Evolutionary conservation across 2,329 filamentous ascomycete genomes (phyloP).

Genomic region (Cercospora sesami): DNA sequence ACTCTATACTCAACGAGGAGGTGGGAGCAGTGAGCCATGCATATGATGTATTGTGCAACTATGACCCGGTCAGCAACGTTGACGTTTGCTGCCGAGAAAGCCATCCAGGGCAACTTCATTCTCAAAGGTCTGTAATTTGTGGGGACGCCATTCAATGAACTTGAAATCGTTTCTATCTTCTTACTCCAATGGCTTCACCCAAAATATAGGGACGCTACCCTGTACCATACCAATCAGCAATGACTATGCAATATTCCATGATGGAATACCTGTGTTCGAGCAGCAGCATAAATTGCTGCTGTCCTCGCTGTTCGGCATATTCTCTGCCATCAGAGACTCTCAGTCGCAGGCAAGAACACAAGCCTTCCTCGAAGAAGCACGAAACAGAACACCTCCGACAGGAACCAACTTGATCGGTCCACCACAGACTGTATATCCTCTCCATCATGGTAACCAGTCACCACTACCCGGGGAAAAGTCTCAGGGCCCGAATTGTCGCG

Average conservation of each 20-base stretch:
- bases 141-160: no score
- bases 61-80: no score
- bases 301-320: not conserved
- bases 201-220: not conserved
- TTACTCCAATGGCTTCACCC: not conserved
- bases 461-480: not conserved
- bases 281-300: not conserved
- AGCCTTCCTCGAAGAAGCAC: no score
- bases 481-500: not conserved
- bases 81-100: no score
- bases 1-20: no score
- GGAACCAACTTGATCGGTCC: no score
- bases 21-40: no score
- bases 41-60: no score
- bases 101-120: not conserved
- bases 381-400: no score
- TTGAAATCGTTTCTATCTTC: not conserved
- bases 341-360: not conserved
- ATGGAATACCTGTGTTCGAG: not conserved
- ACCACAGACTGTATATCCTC: no score
- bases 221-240: not conserved
- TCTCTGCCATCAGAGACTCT: not conserved
- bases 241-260: not conserved
- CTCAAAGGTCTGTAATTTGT: no score
- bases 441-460: not conserved